Conservation (phyloP, 768 basidiomycete species). For the Russula sp. region DNA sequence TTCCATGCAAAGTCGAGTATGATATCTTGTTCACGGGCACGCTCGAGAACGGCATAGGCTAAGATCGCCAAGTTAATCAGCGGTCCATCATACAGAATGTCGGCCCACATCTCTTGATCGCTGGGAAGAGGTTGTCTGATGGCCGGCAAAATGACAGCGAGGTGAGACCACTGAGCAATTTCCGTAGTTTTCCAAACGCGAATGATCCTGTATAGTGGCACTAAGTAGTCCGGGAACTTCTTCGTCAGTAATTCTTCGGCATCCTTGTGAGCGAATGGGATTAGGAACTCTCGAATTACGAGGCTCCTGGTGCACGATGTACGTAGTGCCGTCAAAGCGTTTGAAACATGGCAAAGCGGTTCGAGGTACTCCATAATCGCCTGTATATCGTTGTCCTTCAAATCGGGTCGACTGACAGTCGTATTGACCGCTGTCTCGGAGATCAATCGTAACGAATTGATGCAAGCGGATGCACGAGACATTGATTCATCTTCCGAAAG, state of each 20-base stretch:
- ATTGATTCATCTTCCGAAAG: neutral
- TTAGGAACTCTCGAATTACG: neutral
- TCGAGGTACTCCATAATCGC: neutral
- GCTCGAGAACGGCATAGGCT: neutral
- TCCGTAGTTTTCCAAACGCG: neutral
- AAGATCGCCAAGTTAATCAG: slow-evolving; percentile 3
- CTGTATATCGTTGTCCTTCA: neutral
- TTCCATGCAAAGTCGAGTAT: neutral
- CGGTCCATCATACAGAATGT: neutral
- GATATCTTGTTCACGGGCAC: neutral
- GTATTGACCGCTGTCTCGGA: neutral
- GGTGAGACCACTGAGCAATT: neutral
- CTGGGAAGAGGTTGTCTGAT: neutral
- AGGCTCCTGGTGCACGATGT: neutral
- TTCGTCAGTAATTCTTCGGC: neutral
- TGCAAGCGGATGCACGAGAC: neutral
- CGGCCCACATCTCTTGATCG: neutral
- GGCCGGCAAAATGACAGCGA: neutral
- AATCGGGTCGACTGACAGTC: neutral
- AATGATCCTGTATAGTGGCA: neutral
- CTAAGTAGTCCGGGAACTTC: neutral
- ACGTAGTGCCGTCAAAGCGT: neutral
- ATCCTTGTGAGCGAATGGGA: neutral
- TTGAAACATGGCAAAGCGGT: neutral
- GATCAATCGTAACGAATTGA: neutral